Conservation (phyloP, 2,329 filamentous ascomycete species). For the Hawksworthiomyces lignivorus region DNA sequence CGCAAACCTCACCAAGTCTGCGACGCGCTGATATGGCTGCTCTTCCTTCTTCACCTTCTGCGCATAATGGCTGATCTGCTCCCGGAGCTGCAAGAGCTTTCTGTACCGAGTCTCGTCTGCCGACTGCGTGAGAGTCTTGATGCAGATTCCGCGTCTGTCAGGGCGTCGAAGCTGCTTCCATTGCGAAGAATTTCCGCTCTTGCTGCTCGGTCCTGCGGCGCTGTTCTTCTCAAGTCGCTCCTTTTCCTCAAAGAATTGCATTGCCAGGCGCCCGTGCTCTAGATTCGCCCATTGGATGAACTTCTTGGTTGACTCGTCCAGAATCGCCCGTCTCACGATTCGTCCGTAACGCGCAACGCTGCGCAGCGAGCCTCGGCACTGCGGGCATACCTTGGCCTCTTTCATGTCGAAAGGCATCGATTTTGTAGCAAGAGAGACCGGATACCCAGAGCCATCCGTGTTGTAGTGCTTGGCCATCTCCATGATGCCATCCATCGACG, state of each 20-base stretch:
- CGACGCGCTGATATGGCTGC: slow-evolving; percentile 41
- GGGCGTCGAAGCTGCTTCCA: no score
- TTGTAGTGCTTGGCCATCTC: slow-evolving; percentile 43
- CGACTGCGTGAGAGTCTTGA: no score
- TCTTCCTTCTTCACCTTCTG: slow-evolving; percentile 33
- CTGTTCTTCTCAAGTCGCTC: slow-evolving; percentile 19
- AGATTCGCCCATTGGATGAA: slow-evolving; percentile 41
- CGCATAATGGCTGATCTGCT: slow-evolving; percentile 15
- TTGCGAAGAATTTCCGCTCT: no score
- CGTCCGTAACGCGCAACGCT: slow-evolving; percentile 53
- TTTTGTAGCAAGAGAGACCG: slow-evolving; percentile 6
- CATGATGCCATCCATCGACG: slow-evolving; percentile 55
- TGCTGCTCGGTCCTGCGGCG: no score
- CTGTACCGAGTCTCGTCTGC: neutral
- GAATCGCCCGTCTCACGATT: slow-evolving; percentile 49
- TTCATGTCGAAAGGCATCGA: neutral
- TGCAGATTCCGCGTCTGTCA: no score
- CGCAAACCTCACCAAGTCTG: slow-evolving; percentile 34
- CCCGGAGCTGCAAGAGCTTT: slow-evolving; percentile 17
- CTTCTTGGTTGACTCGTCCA: slow-evolving; percentile 58
- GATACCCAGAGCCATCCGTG: slow-evolving; percentile 30
- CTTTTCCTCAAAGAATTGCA: slow-evolving; percentile 20
- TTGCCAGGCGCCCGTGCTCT: slow-evolving; percentile 26
- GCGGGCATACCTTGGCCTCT: slow-evolving; percentile 36
- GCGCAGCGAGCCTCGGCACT: slow-evolving; percentile 41